A percentile compares a stretch with the other conserved stretches of the same genome.
Conservation (phyloP, 768 basidiomycete genomes). For the Strobilomyces echinocephalus region DNA sequence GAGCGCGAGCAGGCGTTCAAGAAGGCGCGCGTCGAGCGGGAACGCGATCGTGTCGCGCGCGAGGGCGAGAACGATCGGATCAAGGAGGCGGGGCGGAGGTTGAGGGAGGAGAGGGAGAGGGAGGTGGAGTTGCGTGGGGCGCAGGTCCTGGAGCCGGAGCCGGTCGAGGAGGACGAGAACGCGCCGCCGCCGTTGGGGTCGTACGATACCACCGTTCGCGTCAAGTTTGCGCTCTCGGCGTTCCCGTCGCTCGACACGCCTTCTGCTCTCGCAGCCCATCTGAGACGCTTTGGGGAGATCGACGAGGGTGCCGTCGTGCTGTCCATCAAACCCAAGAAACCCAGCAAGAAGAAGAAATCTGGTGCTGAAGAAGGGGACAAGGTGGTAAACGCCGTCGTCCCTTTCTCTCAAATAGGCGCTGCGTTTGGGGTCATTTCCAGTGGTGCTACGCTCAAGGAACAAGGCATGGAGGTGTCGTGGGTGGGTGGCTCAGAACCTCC, state of each 20-base stretch:
- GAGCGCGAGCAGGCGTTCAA: conserved; percentile 74
- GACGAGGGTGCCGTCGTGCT: conserved; percentile 66
- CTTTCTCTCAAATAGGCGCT: conserved; percentile 70
- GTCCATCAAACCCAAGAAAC: conserved; percentile 56
- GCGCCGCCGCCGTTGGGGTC: conserved; percentile 60
- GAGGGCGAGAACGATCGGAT: conserved; percentile 66
- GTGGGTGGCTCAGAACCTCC: conserved; percentile 66
- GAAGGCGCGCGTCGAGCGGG: conserved; percentile 60
- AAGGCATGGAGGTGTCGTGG: conserved; percentile 73
- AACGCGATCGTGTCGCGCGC: conserved; percentile 48
- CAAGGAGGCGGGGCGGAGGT: conserved; percentile 65
- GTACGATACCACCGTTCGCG: conserved; percentile 69
- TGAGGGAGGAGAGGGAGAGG: conserved; percentile 64
- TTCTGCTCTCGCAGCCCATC: conserved; percentile 32
- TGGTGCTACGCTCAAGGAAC: conserved; percentile 45
- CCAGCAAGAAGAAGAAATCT: conserved; percentile 35
- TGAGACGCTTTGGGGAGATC: conserved; percentile 57
- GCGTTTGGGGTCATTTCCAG: conserved; percentile 73
- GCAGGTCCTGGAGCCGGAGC: conserved; percentile 26
- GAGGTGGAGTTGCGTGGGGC: conserved; percentile 43
- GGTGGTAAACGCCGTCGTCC: conserved; percentile 63
- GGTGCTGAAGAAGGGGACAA: conserved; percentile 37
- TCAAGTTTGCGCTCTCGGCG: conserved; percentile 61
- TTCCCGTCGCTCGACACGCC: conserved; percentile 34
- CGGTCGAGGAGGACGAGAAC: conserved; percentile 34